Evolutionary conservation across 2,329 filamentous ascomycete species (phyloP), one percentile per base, ranked within the genome.

Genomic region (Xylaria sp.): DNA sequence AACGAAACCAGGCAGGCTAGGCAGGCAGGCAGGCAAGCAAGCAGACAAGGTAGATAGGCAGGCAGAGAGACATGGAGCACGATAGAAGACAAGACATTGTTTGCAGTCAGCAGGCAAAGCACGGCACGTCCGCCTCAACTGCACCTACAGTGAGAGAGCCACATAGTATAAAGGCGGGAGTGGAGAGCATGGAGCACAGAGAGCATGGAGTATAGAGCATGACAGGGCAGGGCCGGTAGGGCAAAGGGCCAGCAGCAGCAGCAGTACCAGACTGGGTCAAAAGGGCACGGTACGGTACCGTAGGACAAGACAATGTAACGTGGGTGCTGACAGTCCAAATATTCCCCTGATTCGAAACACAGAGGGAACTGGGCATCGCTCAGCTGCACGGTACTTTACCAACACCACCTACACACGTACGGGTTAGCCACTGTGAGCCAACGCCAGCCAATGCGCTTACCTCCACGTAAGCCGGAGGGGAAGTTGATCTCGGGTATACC

Each of bases 341-440:
- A 37, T 37, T 37, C 66, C 72, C 69, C 70, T 72, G 72, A 67
- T 69, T 69, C 67, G 70, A 72, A 65, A 67, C 59, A 58, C 46
- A 69, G 52, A 69, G 56, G 46, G 62, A 52, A 68, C 54, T 57
- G 63, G 56, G 57, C 64, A 66, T 66, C 34, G 48, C 34, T 37
- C 34, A n/a, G 46, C 72, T 73, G 72, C 72, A 73, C 56, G 72
- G 72, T 70, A 73, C 72, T 73, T 73, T 48, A 62, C 56, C 39
- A 46, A 31, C 63, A 46, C 52, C 18, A 55, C 18, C 28, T 48
- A 48, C 46, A 48, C n/a, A 48, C 44, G 7, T 48, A 48, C n/a
- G 20, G 7, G n/a, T 5, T 48, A 41, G 28, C 28, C 39, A 41
- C n/a, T 46, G 10, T n/a, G 65, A 59, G 65, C 34, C 34, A 37